Evolutionary conservation across 768 basidiomycete species (phyloP), one percentile per base, ranked within the genome.

Genomic region (Lentinula raphanica): DNA sequence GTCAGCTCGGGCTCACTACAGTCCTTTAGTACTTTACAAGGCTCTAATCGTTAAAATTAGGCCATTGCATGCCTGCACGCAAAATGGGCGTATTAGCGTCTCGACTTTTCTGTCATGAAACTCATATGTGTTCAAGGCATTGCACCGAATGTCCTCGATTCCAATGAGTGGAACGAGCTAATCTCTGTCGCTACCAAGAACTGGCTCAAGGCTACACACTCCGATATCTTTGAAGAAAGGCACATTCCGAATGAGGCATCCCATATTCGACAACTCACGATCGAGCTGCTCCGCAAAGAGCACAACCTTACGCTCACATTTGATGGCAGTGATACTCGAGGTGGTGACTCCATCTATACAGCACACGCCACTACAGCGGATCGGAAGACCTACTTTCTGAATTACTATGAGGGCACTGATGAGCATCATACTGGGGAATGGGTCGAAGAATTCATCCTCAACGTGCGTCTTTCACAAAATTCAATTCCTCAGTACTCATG

Each of bases 321-420:
- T 39, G 61, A 64, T 53, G 63, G 63, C 9, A 38, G 49, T 6
- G 60, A 55, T 8, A 66, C 59, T 1, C 50, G 46, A 2, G 27
- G 38, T 21, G 45, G 28, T 7, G 21, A 64, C 27, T 64, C 64
- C 2, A 53, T 65, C 4, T 65, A 65, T 29, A 62, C 64, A 1
- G 44, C 54, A 13, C 64, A 65, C 55, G 36, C 28, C 29, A 49
- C 48, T n/a, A 49, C 48, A 13, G 5, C 48, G 13, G 21, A 49
- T 32, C 25, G 29, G 5, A 11, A 21, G 21, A 49, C 48, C 7
- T 49, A 5, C 29, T n/a, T 49, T 17, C n/a, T 49, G 7, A 13
- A 25, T 28, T 5, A 25, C 48, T 49, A 49, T 49, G 48, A 25
- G 25, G 48, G 21, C 7, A 49, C 48, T 49, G 21, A 5, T 9